Base-by-base conservation (phyloP, 1,284 basidiomycete genomes). In the Moniliella sp. region DNA sequence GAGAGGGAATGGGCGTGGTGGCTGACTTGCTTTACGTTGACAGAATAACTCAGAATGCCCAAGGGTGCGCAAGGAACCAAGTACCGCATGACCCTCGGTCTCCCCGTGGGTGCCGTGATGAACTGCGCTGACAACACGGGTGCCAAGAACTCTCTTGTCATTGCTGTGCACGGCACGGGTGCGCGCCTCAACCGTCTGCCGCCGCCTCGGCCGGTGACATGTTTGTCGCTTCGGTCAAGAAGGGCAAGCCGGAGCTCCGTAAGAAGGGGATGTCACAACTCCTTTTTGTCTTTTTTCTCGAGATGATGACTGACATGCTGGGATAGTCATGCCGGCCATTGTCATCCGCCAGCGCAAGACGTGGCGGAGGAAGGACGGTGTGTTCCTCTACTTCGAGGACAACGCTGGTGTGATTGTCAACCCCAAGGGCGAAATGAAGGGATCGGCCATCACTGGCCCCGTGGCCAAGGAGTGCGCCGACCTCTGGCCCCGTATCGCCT, bases 391-490 rank as follows among this genome's bases (percentile, higher is more conserved):
- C 74, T 97, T 97, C 51, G 88, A 88, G 78, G 84, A 88, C 67
- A 88, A 88, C 64, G 46, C 46, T 33, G 50, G 51, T 45, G 52
- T 55, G 32, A 51, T 50, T 38, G 50, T 62, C 60, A 94, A 94
- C 72, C 80, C 82, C 60, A 94, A 94, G 74, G 88, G 91, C 61
- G 88, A 99, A 70, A 97, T 99, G 88, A 99, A 99, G 73, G n/a
- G 88, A 88, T 56, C 54, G 33, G 58, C 86, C 53, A 97, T 99
- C 66, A 86, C 88, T 46, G 88, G 88, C 48, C n/a, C 88, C 31
- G 80, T 86, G 39, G 82, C 79, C 66, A 88, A 84, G 72, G 81
- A 83, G 79, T 84, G 81, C 62, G 84, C 86, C 61, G 88, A 97
- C 71, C 72, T 97, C 46, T 97, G 91, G 88, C 88, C n/a, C 48